These are phyloP conservation scores for Purpureocillium lavendulum DNA, from an alignment of 2,329 filamentous ascomycete species.

Conservation along the genomic window DNA sequence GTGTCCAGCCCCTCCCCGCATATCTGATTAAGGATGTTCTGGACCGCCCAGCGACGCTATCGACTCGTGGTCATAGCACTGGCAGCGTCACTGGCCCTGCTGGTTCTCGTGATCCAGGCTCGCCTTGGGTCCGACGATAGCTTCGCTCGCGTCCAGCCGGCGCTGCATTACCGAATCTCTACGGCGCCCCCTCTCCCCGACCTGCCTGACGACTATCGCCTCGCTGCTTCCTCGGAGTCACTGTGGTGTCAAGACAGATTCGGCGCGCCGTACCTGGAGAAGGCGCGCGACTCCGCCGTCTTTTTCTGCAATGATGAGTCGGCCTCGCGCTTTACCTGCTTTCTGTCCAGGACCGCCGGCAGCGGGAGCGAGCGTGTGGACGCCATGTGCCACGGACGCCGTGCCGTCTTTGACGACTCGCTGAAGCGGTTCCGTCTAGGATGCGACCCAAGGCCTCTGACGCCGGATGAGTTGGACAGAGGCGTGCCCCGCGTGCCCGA, in stretches of 20 bases:
- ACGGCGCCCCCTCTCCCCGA: neutral
- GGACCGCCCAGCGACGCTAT: too few relatives aligned
- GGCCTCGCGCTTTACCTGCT: too few relatives aligned
- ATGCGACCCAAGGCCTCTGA: neutral
- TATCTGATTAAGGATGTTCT: too few relatives aligned
- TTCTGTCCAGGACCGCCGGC: constrained; percentile 8
- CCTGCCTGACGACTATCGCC: neutral
- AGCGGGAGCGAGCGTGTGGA: constrained; percentile 1
- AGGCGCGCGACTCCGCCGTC: constrained; percentile 12
- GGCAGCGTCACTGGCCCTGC: too few relatives aligned
- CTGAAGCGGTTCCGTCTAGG: neutral
- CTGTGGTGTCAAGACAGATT: constrained; percentile 6
- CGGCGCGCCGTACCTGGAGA: constrained; percentile 13
- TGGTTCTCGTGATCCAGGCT: neutral
- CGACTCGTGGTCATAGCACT: too few relatives aligned
- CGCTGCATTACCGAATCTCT: neutral
- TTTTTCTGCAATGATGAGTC: constrained; percentile 14
- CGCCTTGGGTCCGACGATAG: neutral
- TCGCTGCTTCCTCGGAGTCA: neutral
- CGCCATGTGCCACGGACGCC: constrained; percentile 4
- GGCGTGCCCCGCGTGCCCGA: neutral
- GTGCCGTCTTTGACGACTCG: constrained; percentile 2
- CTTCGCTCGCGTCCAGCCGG: neutral
- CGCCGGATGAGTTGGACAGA: neutral
- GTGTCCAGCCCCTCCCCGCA: too few relatives aligned